Percentiles rank a stretch among this genome's conserved stretches.
phyloP scores from a whole-genome alignment of 2,329 filamentous ascomycete genomes.

The Trichoderma koningii region DNA sequence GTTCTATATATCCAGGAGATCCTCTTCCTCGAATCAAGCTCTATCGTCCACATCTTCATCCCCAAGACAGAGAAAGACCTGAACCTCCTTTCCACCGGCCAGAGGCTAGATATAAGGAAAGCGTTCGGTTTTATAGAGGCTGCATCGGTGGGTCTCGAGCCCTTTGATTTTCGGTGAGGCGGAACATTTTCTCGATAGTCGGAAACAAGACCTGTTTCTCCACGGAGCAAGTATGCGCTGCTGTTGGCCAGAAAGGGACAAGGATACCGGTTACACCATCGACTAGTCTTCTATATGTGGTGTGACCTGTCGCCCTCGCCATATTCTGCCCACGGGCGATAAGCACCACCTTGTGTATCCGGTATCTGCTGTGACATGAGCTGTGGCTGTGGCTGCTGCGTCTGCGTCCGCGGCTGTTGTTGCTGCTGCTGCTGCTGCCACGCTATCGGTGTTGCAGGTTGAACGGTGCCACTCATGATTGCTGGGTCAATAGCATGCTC shows the following conservation, averaged over 20 bases:
- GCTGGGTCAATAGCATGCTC: slow-evolving; percentile 29
- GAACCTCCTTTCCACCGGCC: neutral
- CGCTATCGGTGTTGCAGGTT: slow-evolving; percentile 43
- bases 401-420: neutral
- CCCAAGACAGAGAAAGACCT: neutral
- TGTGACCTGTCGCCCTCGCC: slow-evolving; percentile 6
- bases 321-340: slow-evolving; percentile 16
- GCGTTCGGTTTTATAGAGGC: neutral
- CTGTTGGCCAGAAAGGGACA: neutral
- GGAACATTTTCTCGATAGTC: neutral
- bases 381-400: slow-evolving; percentile 10
- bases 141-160: neutral
- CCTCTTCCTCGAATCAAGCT: neutral
- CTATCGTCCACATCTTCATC: neutral
- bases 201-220: neutral
- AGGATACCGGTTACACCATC: neutral
- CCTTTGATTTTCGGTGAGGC: slow-evolving; percentile 15
- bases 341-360: slow-evolving; percentile 43
- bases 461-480: slow-evolving; percentile 40
- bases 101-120: neutral
- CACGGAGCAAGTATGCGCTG: neutral
- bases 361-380: slow-evolving; percentile 31
- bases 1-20: neutral
- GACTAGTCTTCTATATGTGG: slow-evolving; percentile 6
- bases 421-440: slow-evolving; percentile 46